Conservation (phyloP, 345 rosid genomes). For the Garcia nutans region DNA sequence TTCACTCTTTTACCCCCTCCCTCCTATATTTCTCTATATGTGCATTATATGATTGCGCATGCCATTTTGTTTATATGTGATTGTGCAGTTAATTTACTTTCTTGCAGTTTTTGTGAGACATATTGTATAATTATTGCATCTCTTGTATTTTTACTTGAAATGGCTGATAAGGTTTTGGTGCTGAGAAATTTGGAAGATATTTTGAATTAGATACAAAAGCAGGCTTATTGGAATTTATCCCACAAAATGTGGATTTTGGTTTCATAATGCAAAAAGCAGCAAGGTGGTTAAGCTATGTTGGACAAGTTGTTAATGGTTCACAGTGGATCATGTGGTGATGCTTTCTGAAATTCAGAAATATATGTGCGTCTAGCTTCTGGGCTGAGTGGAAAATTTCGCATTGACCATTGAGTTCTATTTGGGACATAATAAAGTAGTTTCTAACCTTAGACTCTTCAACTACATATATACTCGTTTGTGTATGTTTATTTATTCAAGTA, state of each 20-base stretch:
- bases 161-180: background rate
- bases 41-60: background rate
- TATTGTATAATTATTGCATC: background rate
- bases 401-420: background rate
- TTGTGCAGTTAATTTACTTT: background rate
- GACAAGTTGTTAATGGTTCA: background rate
- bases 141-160: background rate
- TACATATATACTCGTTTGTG: too few species aligned
- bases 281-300: background rate
- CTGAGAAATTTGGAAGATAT: background rate
- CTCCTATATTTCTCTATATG: background rate
- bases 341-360: background rate
- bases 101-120: background rate
- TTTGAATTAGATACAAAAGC: constrained; percentile 1
- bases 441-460: too few species aligned
- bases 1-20: background rate
- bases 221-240: background rate
- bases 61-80: background rate
- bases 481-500: too few species aligned
- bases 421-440: background rate
- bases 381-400: background rate
- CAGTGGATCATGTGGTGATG: background rate
- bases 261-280: background rate
- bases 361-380: background rate
- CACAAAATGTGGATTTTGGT: background rate